Percentiles rank a stretch among this genome's conserved stretches.
Conservation (phyloP, 345 rosid genomes). For the Viola odorata region DNA sequence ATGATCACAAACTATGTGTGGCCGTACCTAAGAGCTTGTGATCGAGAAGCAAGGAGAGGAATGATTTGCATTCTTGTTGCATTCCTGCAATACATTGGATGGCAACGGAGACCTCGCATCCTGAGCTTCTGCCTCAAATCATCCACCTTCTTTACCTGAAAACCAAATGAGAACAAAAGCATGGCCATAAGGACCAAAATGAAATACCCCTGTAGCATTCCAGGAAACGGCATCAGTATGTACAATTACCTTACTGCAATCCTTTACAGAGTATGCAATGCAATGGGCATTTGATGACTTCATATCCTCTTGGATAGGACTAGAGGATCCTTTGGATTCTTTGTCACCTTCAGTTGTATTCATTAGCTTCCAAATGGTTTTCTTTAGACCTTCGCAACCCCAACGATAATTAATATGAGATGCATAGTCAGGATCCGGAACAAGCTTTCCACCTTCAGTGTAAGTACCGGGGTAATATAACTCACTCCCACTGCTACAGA, state of each 20-base stretch:
- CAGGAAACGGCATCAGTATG: background rate
- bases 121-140: conserved; percentile 92
- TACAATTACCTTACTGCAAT: conserved; percentile 49
- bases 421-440: conserved; percentile 80
- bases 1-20: too few species aligned
- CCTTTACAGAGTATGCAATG: conserved; percentile 61
- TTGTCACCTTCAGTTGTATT: conserved; percentile 49
- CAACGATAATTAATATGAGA: conserved; percentile 85
- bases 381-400: conserved; percentile 85
- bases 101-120: conserved; percentile 94
- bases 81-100: conserved; percentile 90
- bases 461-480: conserved; percentile 74
- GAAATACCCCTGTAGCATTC: background rate
- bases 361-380: conserved; percentile 87
- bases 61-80: conserved; percentile 69
- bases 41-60: conserved; percentile 91
- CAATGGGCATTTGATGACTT: conserved; percentile 67
- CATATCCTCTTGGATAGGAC: conserved; percentile 55
- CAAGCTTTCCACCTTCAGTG: conserved; percentile 58
- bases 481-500: conserved; percentile 92
- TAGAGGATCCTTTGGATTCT: conserved; percentile 27
- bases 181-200: conserved; percentile 1
- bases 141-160: conserved; percentile 67
- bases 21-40: conserved; percentile 83
- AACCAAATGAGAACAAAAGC: conserved; percentile 15